Evolutionary conservation across 129 eudicot genomes (phyloP).

Genomic region (Saposhnikovia divaricata): DNA sequence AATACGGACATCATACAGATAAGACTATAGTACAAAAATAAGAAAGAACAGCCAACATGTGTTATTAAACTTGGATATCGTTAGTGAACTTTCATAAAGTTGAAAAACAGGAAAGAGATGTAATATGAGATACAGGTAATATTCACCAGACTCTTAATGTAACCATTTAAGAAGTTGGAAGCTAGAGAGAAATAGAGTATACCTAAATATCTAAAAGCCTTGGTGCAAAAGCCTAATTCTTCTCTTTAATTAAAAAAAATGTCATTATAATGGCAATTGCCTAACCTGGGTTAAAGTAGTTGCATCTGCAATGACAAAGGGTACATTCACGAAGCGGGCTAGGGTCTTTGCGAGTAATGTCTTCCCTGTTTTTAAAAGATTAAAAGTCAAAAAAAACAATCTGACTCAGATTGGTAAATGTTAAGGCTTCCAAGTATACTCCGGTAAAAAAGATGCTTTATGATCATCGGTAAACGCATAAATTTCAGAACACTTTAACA

Average conservation of each 20-base stretch:
- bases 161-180: slow-evolving; percentile 3
- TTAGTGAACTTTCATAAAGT: background rate
- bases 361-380: slow-evolving; percentile 50
- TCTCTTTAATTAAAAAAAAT: background rate
- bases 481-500: background rate
- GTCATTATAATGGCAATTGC: background rate
- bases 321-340: slow-evolving; percentile 94
- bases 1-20: background rate
- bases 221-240: background rate
- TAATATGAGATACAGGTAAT: background rate
- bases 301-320: slow-evolving; percentile 93
- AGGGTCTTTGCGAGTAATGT: slow-evolving; percentile 89
- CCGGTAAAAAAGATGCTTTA: background rate
- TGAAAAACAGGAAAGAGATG: background rate
- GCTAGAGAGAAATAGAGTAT: slow-evolving; percentile 1
- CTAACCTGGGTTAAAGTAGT: slow-evolving; percentile 84
- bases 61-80: background rate
- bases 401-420: background rate
- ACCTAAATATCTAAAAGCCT: background rate
- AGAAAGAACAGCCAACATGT: background rate
- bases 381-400: background rate
- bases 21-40: no score
- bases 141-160: background rate
- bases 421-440: slow-evolving; percentile 3
- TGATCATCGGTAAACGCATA: background rate